Conservation (phyloP, 148 eudicot species). For the Talinum fruticosum region DNA sequence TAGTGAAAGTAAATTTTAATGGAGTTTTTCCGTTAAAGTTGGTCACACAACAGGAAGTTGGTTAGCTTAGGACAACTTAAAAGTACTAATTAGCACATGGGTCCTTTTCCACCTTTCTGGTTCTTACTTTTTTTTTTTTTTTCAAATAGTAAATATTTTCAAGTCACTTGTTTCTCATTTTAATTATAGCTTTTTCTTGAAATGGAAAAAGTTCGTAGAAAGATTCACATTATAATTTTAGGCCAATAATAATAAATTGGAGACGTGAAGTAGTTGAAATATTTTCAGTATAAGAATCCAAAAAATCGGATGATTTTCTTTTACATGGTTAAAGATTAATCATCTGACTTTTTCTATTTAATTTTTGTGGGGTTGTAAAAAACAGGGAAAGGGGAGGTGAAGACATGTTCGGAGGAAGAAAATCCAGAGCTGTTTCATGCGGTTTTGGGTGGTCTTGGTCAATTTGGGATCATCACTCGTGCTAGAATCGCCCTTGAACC, state of each 20-base stretch:
- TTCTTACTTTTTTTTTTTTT: neutral
- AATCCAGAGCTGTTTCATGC: slow-evolving; percentile 66
- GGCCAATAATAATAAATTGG: too few species aligned
- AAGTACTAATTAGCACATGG: slow-evolving; percentile 1
- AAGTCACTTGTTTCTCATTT: neutral
- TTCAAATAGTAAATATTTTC: neutral
- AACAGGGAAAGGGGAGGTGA: slow-evolving; percentile 72
- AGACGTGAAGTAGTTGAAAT: too few species aligned
- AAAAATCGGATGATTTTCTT: neutral
- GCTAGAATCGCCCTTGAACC: slow-evolving; percentile 88
- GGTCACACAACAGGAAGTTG: neutral
- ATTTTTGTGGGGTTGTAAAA: neutral
- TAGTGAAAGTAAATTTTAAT: neutral
- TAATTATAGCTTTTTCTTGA: too few species aligned
- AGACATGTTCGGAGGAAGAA: slow-evolving; percentile 59
- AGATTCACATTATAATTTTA: too few species aligned
- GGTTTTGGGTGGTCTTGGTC: slow-evolving; percentile 90
- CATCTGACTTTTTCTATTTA: neutral
- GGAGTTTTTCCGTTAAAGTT: neutral
- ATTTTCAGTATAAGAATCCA: too few species aligned
- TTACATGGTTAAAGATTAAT: slow-evolving; percentile 3
- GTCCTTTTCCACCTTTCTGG: neutral
- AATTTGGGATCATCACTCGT: slow-evolving; percentile 87
- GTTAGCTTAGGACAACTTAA: neutral
- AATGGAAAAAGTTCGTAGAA: too few species aligned